Evolutionary conservation across 1,139 yeast genomes (phyloP).

Genomic region (Blastobotrys arbuscula): DNA sequence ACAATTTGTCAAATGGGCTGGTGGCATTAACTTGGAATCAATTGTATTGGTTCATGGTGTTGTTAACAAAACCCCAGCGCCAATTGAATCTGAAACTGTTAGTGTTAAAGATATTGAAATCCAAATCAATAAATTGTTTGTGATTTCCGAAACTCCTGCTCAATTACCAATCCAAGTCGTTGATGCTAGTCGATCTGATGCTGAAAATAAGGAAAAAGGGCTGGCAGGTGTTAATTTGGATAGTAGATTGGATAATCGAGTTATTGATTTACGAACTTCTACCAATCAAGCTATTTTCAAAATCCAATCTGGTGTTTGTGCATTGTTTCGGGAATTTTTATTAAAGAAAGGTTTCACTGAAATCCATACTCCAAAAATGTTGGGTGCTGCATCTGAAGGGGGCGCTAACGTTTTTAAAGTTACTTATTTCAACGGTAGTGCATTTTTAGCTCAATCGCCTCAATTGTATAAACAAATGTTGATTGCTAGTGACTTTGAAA

Average conservation of each 20-base stretch:
- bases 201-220: slow-evolving; percentile 87
- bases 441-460: slow-evolving; percentile 96
- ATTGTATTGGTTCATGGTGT: slow-evolving; percentile 87
- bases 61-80: slow-evolving; percentile 79
- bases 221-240: slow-evolving; percentile 93
- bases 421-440: slow-evolving; percentile 85
- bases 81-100: slow-evolving; percentile 83
- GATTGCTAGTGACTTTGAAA: slow-evolving; percentile 96
- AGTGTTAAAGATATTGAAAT: slow-evolving; percentile 90
- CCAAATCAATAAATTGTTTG: slow-evolving; percentile 62
- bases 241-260: slow-evolving; percentile 91
- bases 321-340: slow-evolving; percentile 84
- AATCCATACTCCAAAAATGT: slow-evolving; percentile 90
- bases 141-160: slow-evolving; percentile 84
- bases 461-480: slow-evolving; percentile 97
- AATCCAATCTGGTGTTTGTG: slow-evolving; percentile 85
- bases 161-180: slow-evolving; percentile 91
- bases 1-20: slow-evolving; percentile 97
- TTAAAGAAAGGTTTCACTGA: slow-evolving; percentile 66
- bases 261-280: slow-evolving; percentile 91
- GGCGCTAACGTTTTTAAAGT: slow-evolving; percentile 96
- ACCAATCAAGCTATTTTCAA: slow-evolving; percentile 97
- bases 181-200: slow-evolving; percentile 94
- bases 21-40: slow-evolving; percentile 77
- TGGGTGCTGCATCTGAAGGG: slow-evolving; percentile 96